A percentile compares a stretch with the other conserved stretches of the same genome.
Evolutionary conservation across 108 stramenopile species (phyloP).

Genomic region (Cylindrotheca fusiformis): DNA sequence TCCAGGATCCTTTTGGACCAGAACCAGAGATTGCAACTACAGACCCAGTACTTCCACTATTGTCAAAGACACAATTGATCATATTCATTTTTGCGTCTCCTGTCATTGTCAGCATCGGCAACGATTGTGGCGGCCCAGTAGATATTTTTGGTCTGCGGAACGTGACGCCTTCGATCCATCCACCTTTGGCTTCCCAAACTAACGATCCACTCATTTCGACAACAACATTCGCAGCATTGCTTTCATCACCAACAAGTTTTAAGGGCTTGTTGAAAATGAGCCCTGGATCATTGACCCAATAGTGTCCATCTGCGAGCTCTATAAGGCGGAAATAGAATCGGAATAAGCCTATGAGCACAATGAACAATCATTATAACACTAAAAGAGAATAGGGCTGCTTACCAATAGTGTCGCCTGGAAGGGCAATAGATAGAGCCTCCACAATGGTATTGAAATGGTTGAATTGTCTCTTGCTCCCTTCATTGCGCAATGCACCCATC

Average conservation of each 20-base stretch:
- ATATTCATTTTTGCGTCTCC: conserved; percentile 52
- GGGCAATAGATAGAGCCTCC: conserved; percentile 58
- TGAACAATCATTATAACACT: not conserved
- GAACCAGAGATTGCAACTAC: conserved; percentile 18
- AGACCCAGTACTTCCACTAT: conserved; percentile 49
- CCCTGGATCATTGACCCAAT: conserved; percentile 73
- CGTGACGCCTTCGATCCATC: conserved; percentile 80
- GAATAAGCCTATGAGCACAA: not conserved
- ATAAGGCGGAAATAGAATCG: conserved; percentile 1
- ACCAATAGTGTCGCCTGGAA: conserved; percentile 84
- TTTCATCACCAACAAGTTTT: conserved; percentile 77
- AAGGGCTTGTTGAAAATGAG: conserved; percentile 56
- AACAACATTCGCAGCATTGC: conserved; percentile 76
- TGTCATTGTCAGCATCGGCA: conserved; percentile 50
- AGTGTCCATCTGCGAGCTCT: conserved; percentile 85
- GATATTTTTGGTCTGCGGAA: conserved; percentile 73
- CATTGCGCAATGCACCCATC: conserved; percentile 63
- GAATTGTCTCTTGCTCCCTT: conserved; percentile 48
- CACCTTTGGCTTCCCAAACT: conserved; percentile 59
- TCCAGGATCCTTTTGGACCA: conserved; percentile 22
- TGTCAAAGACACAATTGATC: conserved; percentile 66
- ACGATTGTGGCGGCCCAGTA: conserved; percentile 21
- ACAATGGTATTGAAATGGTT: conserved; percentile 71
- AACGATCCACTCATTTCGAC: conserved; percentile 80
- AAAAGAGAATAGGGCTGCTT: conserved; percentile 10